These are phyloP conservation scores for Teratosphaeria viscida DNA, from an alignment of 2,329 filamentous ascomycete genomes.

Conservation along the genomic window DNA sequence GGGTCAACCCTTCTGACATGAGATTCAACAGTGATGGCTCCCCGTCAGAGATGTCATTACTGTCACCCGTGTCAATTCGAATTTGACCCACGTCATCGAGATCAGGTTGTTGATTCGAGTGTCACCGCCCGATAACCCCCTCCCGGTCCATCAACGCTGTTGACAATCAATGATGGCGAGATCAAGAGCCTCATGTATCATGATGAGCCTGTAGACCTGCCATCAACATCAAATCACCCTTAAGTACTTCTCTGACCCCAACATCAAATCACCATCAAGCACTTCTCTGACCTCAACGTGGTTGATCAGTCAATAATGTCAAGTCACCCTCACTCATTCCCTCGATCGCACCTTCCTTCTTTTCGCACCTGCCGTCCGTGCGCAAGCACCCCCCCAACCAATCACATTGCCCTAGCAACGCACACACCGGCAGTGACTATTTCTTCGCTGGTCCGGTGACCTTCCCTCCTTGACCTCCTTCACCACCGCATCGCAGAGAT, in stretches of 20 bases:
- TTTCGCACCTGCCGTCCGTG: background rate
- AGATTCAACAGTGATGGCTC: too few relatives aligned
- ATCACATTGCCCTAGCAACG: background rate
- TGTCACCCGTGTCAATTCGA: background rate
- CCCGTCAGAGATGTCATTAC: background rate
- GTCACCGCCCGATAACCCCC: background rate
- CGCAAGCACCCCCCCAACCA: background rate
- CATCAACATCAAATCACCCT: background rate
- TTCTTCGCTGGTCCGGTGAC: background rate
- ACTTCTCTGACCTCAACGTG: background rate
- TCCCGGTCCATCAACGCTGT: background rate
- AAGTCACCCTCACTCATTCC: background rate
- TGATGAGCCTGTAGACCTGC: background rate
- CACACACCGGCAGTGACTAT: background rate
- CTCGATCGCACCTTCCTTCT: background rate
- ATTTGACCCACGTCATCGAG: background rate
- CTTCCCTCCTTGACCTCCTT: background rate
- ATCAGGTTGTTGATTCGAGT: background rate
- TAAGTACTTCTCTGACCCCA: background rate
- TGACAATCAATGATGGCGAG: background rate
- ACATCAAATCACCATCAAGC: background rate
- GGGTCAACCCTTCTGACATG: background rate
- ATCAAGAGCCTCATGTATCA: background rate
- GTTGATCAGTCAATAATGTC: background rate
- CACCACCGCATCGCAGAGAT: background rate